These are phyloP conservation scores for Tuber calosporum DNA, from an alignment of 495 filamentous ascomycete species.

Conservation along the genomic window DNA sequence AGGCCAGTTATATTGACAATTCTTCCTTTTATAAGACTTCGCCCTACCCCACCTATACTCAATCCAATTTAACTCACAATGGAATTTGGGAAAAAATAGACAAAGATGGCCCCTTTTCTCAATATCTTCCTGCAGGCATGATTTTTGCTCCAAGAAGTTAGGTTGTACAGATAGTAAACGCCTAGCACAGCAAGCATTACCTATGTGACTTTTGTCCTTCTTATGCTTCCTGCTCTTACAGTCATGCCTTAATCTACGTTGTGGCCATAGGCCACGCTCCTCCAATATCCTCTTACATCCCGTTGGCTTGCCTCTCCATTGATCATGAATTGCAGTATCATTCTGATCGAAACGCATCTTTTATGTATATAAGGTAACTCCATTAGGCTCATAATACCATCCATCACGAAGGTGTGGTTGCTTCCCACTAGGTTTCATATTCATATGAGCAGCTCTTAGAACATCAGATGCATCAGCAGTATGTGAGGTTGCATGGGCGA, in stretches of 20 bases:
- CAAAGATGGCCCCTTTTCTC: not conserved
- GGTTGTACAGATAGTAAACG: not conserved
- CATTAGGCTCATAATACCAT: too few species aligned
- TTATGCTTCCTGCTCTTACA: not conserved
- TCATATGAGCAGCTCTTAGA: not conserved
- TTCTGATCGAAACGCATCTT: not conserved
- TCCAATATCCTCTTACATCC: not conserved
- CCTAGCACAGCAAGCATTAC: not conserved
- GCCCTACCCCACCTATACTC: constrained; percentile 1
- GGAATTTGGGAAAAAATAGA: too few species aligned
- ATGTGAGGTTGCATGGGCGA: too few species aligned
- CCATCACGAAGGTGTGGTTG: constrained; percentile 2
- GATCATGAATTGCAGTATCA: constrained; percentile 2
- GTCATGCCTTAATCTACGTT: not conserved
- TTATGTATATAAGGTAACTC: too few species aligned
- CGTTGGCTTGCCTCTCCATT: not conserved
- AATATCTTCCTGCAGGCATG: not conserved
- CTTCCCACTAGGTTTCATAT: too few species aligned
- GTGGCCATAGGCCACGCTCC: not conserved
- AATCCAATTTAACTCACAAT: constrained; percentile 8
- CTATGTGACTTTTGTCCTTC: not conserved
- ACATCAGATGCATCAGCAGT: not conserved
- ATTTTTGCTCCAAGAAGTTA: not conserved
- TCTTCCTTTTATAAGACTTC: too few species aligned
- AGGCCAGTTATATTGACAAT: too few species aligned